Percentiles rank a stretch among this genome's conserved stretches.
Conservation (phyloP, 805 yeast species). For the Saccharomycopsis sp. region DNA sequence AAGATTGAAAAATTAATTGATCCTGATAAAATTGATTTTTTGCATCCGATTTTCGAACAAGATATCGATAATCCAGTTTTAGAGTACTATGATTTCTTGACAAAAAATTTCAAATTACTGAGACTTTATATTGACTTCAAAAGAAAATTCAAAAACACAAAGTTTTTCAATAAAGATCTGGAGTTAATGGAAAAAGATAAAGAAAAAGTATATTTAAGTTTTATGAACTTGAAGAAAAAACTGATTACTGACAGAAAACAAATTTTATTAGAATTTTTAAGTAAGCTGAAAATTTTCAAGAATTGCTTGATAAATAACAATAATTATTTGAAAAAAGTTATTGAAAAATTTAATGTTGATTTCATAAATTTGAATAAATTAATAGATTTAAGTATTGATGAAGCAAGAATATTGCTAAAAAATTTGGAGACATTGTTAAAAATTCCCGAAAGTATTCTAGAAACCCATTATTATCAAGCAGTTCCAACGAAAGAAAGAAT, state of each 20-base stretch:
- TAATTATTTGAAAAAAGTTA: no score
- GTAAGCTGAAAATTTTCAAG: neutral
- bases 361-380: neutral
- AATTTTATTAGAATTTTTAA: neutral
- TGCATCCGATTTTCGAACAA: neutral
- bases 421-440: conserved; percentile 5
- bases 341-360: no score
- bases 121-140: conserved; percentile 14
- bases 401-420: conserved; percentile 1
- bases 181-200: no score
- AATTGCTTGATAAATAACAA: no score
- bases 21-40: no score
- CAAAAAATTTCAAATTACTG: conserved; percentile 8
- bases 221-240: no score
- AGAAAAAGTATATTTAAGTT: no score
- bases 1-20: neutral
- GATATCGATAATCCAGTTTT: conserved; percentile 2
- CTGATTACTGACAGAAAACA: neutral
- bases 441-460: conserved; percentile 12
- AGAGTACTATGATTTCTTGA: conserved; percentile 8
- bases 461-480: conserved; percentile 6
- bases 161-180: no score
- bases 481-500: conserved; percentile 17
- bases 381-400: neutral
- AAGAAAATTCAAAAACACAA: no score